Percentiles rank a stretch among this genome's conserved stretches.
phyloP scores from a whole-genome alignment of 2,329 filamentous ascomycete genomes.

The Metarhizium brunneum region DNA sequence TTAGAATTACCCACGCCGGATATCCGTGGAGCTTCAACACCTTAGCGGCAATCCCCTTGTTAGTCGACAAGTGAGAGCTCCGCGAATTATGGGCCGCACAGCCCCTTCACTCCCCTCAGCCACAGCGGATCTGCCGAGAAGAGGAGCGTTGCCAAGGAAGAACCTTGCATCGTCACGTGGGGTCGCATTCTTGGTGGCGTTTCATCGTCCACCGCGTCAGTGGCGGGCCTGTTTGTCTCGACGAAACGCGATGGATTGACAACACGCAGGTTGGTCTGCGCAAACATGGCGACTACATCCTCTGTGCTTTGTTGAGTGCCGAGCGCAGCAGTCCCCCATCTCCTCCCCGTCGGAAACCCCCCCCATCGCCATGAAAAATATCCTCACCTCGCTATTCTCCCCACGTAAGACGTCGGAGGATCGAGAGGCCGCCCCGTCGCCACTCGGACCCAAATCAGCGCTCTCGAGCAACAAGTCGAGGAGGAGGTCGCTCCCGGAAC shows the following conservation, averaged over 20 bases:
- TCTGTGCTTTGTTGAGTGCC: not conserved
- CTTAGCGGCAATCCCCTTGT: too few relatives aligned
- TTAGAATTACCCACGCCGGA: too few relatives aligned
- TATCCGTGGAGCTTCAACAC: too few relatives aligned
- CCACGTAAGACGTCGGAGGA: not conserved
- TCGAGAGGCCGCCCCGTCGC: conserved; percentile 1
- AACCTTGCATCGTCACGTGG: not conserved
- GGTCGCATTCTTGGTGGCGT: not conserved
- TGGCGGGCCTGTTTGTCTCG: not conserved
- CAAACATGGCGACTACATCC: not conserved
- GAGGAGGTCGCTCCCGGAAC: conserved; percentile 1
- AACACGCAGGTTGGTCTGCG: not conserved
- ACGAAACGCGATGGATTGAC: not conserved
- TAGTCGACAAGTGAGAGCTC: too few relatives aligned
- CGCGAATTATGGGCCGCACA: too few relatives aligned
- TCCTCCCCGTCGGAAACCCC: not conserved
- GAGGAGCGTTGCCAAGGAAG: not conserved
- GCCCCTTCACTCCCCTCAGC: too few relatives aligned
- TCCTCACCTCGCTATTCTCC: conserved; percentile 3
- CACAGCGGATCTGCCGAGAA: too few relatives aligned
- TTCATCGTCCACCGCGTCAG: not conserved
- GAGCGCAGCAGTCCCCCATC: not conserved
- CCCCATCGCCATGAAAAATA: not conserved
- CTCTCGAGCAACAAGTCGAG: not conserved
- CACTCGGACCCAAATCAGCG: not conserved